Base-by-base conservation (phyloP, 345 rosid species). In the Triadica sebifera region DNA sequence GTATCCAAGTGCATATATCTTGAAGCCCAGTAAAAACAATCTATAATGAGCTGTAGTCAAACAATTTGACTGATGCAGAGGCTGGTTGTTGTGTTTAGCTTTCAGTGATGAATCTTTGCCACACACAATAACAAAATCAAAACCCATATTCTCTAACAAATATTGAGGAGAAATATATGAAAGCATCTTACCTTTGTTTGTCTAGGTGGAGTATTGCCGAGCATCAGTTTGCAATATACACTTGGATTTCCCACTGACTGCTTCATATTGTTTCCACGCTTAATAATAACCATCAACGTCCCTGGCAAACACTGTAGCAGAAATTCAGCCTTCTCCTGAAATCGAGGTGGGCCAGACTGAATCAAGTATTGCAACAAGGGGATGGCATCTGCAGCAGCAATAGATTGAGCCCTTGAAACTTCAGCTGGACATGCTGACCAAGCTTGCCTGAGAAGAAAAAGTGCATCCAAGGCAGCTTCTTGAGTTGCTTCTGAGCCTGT, bases 341-440 rank as follows among this genome's bases (percentile, higher is more conserved):
- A 96, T 78, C 99, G 81, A 5, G 99, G 98, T n/a, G 99, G 99
- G 72, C 97, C 99, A 69, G 99, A 93, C 83, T 93, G 99, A 80
- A 96, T 96, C 78, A 93, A 85, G 84, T 88, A 93, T 74, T 96
- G 99, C 67, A 96, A 85, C 81, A 96, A 83, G 13, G 99, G 97
- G 77, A 96, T 96, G 22, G 99, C 98, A 74, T 93, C 99, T 46
- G 99, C 98, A 53, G 99, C 97, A 13, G 98, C 97, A 81, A 93
- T 91, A 16, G 98, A 93, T 49, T 96, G 99, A 66, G 98, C 94
- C 78, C 86, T 90, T 4, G 99, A 96, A 73, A 96, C 93, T 80
- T 96, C 98, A 24, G 98, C 96, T 11, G 98, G 91, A 81, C 99
- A 96, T 0, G 99, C 99, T 67, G 98, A 88, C 99, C 99, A 96